Percentiles rank a stretch among this genome's conserved stretches.
Evolutionary conservation across 176 grass and related monocot species (phyloP).

Genomic region (Carex parvula): DNA sequence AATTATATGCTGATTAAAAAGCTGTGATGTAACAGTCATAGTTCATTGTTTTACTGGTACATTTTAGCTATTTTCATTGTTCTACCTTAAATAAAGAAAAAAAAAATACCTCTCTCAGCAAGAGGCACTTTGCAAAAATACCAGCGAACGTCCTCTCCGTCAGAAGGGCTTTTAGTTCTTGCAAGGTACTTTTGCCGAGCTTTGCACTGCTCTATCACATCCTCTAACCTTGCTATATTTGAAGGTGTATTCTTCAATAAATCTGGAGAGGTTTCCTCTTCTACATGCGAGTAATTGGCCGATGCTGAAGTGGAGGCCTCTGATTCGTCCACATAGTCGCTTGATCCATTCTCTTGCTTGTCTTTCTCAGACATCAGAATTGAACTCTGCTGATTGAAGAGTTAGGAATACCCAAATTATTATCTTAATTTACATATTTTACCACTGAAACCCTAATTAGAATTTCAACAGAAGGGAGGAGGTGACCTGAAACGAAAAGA

Average conservation of each 20-base stretch:
- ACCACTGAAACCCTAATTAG: too few species aligned
- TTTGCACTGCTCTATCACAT: slow-evolving; percentile 64
- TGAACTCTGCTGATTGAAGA: too few species aligned
- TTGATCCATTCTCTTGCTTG: background rate
- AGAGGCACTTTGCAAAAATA: slow-evolving; percentile 95
- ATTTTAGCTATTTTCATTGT: background rate
- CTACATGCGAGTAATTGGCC: slow-evolving; percentile 17
- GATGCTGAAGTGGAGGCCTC: slow-evolving; percentile 16
- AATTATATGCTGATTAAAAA: background rate
- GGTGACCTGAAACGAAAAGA: too few species aligned
- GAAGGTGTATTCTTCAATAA: slow-evolving; percentile 78
- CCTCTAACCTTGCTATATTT: slow-evolving; percentile 75
- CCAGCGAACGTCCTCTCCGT: slow-evolving; percentile 82
- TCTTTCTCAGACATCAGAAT: background rate
- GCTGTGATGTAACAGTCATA: background rate
- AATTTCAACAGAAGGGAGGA: too few species aligned
- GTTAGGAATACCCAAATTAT: too few species aligned
- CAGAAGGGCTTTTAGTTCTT: slow-evolving; percentile 85
- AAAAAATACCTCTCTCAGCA: slow-evolving; percentile 49
- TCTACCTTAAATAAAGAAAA: background rate
- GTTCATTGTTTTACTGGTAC: too few species aligned
- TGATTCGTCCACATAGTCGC: slow-evolving; percentile 8
- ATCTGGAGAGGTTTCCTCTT: slow-evolving; percentile 53
- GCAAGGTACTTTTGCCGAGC: slow-evolving; percentile 81
- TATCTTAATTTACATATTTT: too few species aligned